Percentiles rank a stretch among this genome's conserved stretches.
These are phyloP conservation scores for Lepidopterella palustris DNA, from an alignment of 495 filamentous ascomycete genomes.

Conservation along the genomic window DNA sequence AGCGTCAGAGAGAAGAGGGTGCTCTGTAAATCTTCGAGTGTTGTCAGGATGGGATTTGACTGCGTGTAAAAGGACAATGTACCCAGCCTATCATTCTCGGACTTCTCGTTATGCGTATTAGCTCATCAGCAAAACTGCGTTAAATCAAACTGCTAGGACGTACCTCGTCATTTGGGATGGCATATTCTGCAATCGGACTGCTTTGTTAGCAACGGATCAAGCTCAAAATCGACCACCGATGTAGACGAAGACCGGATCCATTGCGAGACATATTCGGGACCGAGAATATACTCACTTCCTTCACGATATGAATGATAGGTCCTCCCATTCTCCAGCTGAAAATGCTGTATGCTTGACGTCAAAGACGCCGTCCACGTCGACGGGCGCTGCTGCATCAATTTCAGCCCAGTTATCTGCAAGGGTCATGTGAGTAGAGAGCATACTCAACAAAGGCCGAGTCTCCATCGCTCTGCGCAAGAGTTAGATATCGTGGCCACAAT, in stretches of 20 bases:
- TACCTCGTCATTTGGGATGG: not conserved
- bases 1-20: slow-evolving; percentile 49
- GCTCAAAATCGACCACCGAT: too few species aligned
- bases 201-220: too few species aligned
- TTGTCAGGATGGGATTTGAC: not conserved
- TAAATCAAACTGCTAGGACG: too few species aligned
- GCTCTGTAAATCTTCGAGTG: slow-evolving; percentile 53
- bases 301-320: slow-evolving; percentile 1
- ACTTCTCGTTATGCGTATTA: not conserved
- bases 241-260: too few species aligned
- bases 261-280: too few species aligned
- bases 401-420: not conserved
- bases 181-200: not conserved
- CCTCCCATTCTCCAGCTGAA: not conserved
- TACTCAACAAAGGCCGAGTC: not conserved
- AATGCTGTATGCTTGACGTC: slow-evolving; percentile 4
- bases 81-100: not conserved
- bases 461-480: not conserved
- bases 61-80: not conserved
- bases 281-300: not conserved
- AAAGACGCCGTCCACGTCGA: slow-evolving; percentile 1
- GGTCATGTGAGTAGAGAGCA: not conserved
- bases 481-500: not conserved
- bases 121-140: too few species aligned
- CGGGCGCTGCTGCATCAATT: not conserved